Percentiles rank a stretch among this genome's conserved stretches.
These are phyloP conservation scores for Zygosaccharomyces rouxii DNA, from an alignment of 805 yeast genomes.

Conservation along the genomic window DNA sequence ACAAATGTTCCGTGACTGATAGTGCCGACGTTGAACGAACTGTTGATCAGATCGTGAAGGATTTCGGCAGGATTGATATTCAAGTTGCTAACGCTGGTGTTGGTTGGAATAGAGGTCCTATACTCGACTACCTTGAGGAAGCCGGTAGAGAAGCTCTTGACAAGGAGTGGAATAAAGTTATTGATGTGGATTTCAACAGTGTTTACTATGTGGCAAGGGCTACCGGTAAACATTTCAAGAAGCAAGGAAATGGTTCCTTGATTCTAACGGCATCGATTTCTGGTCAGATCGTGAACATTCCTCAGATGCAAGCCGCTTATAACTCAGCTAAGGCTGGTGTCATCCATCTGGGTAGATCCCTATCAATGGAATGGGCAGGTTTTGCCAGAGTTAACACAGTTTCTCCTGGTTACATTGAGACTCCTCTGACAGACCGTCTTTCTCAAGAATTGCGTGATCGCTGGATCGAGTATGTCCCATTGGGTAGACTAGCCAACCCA, in stretches of 20 bases:
- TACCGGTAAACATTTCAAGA: conserved; percentile 66
- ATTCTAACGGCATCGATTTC: conserved; percentile 88
- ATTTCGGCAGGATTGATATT: conserved; percentile 76
- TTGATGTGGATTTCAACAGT: conserved; percentile 73
- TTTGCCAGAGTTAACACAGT: conserved; percentile 81
- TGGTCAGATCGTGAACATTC: conserved; percentile 80
- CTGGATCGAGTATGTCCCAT: conserved; percentile 54
- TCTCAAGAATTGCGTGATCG: conserved; percentile 42
- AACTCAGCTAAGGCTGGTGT: conserved; percentile 86
- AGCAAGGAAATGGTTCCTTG: conserved; percentile 72
- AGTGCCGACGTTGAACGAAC: conserved; percentile 25
- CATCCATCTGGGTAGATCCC: conserved; percentile 66
- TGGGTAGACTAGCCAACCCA: conserved; percentile 73
- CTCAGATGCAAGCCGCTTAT: conserved; percentile 82
- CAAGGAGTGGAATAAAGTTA: conserved; percentile 64
- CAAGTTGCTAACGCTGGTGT: conserved; percentile 87
- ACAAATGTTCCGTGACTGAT: conserved; percentile 31
- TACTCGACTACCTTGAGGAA: conserved; percentile 42
- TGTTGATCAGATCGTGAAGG: conserved; percentile 43
- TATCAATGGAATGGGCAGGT: conserved; percentile 86
- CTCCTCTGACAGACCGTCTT: conserved; percentile 55
- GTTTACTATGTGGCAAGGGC: conserved; percentile 75
- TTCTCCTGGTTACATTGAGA: conserved; percentile 82
- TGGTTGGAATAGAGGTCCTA: conserved; percentile 68
- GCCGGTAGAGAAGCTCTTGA: conserved; percentile 42